phyloP scores from a whole-genome alignment of 192 early-diverging fungal genomes.

The Hyaloraphidium curvatum region DNA sequence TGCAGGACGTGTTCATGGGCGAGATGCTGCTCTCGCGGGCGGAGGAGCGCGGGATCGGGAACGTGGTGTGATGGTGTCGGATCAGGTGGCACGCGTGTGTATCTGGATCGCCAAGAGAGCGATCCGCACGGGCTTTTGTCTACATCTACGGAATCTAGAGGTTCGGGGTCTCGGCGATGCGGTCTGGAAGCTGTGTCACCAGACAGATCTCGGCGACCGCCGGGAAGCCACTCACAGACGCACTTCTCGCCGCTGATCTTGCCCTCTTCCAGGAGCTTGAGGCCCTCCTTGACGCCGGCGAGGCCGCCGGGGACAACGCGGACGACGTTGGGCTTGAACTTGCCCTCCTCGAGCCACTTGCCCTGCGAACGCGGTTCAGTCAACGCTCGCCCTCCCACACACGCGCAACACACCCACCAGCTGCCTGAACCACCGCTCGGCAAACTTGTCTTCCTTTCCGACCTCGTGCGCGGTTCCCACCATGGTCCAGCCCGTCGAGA shows the following conservation, averaged over 20 bases:
- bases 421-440: background rate
- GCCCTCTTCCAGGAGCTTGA: background rate
- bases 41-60: slow-evolving; percentile 16
- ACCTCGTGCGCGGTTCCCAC: background rate
- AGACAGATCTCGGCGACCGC: background rate
- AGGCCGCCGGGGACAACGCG: background rate
- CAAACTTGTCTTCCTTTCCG: background rate
- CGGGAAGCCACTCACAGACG: background rate
- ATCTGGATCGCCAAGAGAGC: no score
- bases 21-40: slow-evolving; percentile 18
- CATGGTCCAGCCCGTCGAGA: background rate
- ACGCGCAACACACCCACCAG: no score
- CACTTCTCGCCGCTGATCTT: background rate
- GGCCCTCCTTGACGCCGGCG: background rate
- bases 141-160: no score
- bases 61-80: no score
- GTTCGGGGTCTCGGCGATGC: background rate
- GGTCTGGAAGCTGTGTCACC: background rate
- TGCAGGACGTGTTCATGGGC: slow-evolving; percentile 30
- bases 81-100: no score
- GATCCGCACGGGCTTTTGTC: no score
- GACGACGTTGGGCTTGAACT: background rate
- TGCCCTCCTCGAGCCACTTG: background rate
- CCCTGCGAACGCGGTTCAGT: no score
- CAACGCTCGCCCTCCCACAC: no score